A percentile compares a stretch with the other conserved stretches of the same genome.
Conservation (phyloP, 495 filamentous ascomycete genomes). For the Penicillium dipodomyicola region DNA sequence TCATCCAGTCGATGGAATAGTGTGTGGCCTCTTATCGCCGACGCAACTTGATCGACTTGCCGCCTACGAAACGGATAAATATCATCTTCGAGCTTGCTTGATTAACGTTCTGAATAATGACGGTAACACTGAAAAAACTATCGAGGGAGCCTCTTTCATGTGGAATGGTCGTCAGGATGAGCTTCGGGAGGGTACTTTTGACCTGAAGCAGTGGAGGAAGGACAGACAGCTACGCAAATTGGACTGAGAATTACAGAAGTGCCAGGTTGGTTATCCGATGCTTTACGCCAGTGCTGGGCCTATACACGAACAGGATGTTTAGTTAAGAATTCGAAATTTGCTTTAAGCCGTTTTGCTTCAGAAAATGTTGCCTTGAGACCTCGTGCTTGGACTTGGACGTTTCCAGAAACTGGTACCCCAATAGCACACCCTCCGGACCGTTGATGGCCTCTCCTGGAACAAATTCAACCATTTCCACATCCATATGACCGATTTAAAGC, state of each 20-base stretch:
- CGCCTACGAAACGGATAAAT: conserved; percentile 18
- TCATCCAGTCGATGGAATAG: conserved; percentile 13
- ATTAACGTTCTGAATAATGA: conserved; percentile 17
- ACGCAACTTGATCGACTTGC: conserved; percentile 15
- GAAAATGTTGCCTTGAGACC: too few species aligned
- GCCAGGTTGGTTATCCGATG: too few species aligned
- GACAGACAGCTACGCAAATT: conserved; percentile 9
- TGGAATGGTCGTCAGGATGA: conserved; percentile 19
- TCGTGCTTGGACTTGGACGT: too few species aligned
- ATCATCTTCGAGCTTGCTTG: conserved; percentile 13
- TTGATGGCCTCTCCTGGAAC: too few species aligned
- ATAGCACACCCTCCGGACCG: too few species aligned
- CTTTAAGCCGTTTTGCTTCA: too few species aligned
- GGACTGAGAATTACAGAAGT: neutral
- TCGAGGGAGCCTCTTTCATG: conserved; percentile 17
- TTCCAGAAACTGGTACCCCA: too few species aligned
- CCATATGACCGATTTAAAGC: too few species aligned
- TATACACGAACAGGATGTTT: too few species aligned
- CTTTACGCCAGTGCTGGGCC: too few species aligned
- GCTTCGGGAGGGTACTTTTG: conserved; percentile 14
- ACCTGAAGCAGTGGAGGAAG: conserved; percentile 18
- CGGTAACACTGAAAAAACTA: conserved; percentile 6
- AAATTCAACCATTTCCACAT: too few species aligned
- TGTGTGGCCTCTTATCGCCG: conserved; percentile 12
- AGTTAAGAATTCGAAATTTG: too few species aligned